phyloP scores from a whole-genome alignment of 306 rosid genomes.

The Quillaja saponaria region DNA sequence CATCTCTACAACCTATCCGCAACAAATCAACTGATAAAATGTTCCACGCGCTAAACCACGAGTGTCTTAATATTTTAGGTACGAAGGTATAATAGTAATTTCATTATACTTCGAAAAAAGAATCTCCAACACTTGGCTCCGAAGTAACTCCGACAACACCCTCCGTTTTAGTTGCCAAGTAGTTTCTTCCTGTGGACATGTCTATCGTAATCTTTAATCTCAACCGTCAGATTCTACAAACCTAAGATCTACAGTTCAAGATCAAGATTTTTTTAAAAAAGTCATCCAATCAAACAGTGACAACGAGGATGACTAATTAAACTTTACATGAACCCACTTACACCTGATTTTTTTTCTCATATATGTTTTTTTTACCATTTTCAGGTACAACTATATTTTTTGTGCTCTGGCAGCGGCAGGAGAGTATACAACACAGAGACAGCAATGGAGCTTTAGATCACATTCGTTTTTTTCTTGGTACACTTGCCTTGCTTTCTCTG shows the following conservation, averaged over 20 bases:
- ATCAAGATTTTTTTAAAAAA: not conserved
- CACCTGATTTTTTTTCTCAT: slow-evolving; percentile 4
- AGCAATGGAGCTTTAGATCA: slow-evolving; percentile 55
- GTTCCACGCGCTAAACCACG: not conserved
- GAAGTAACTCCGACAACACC: slow-evolving; percentile 59
- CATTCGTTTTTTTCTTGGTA: not conserved
- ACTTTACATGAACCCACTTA: not conserved
- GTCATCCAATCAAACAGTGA: not conserved
- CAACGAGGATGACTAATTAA: not conserved
- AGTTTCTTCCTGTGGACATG: not conserved
- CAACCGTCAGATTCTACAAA: slow-evolving; percentile 21
- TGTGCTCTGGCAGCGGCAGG: slow-evolving; percentile 37
- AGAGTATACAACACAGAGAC: slow-evolving; percentile 26
- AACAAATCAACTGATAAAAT: not conserved
- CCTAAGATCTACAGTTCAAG: not conserved
- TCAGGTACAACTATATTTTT: slow-evolving; percentile 10
- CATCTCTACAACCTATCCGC: not conserved
- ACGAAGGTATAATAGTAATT: slow-evolving; percentile 31
- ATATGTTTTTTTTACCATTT: slow-evolving; percentile 36
- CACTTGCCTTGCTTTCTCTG: no score
- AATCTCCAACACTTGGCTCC: slow-evolving; percentile 53
- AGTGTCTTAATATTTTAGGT: not conserved
- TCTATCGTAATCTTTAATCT: not conserved
- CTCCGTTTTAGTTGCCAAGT: slow-evolving; percentile 26
- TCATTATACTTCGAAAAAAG: slow-evolving; percentile 50